phyloP scores from a whole-genome alignment of 2,329 filamentous ascomycete species.

The Juglanconis oblonga region DNA sequence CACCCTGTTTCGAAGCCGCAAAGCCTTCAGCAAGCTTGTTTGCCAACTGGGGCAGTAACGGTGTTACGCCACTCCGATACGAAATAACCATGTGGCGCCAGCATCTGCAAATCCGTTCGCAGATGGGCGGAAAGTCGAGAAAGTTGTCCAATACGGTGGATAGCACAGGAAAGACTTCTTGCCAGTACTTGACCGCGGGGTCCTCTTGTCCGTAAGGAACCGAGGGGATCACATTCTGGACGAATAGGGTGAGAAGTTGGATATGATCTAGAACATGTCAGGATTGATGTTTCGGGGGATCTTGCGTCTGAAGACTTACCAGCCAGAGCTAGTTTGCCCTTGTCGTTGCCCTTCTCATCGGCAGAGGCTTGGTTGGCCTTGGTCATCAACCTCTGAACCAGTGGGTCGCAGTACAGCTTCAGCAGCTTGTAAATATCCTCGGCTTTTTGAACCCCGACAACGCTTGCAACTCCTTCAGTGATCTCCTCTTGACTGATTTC shows the following conservation, averaged over 20 bases:
- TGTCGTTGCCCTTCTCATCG: conserved; percentile 48
- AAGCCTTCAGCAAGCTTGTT: conserved; percentile 87
- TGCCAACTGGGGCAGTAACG: conserved; percentile 79
- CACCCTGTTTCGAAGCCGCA: conserved; percentile 81
- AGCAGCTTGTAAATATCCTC: conserved; percentile 79
- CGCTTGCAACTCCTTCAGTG: conserved; percentile 89
- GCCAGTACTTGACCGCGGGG: conserved; percentile 92
- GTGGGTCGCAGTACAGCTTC: conserved; percentile 89
- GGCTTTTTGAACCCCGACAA: conserved; percentile 81
- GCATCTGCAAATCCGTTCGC: conserved; percentile 89
- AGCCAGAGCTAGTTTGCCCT: conserved; percentile 77
- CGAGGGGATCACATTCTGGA: conserved; percentile 73
- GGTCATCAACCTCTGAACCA: conserved; percentile 79
- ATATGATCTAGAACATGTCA: conserved; percentile 66
- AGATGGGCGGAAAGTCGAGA: conserved; percentile 78
- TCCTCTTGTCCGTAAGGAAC: conserved; percentile 71
- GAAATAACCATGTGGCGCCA: conserved; percentile 98
- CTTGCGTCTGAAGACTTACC: conserved; percentile 44
- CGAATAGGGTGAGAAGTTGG: conserved; percentile 87
- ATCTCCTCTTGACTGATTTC: conserved; percentile 89
- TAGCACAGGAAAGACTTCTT: conserved; percentile 86
- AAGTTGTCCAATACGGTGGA: conserved; percentile 87
- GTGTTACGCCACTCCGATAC: conserved; percentile 84
- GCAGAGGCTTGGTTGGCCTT: conserved; percentile 84
- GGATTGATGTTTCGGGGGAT: neutral